Base-by-base conservation (phyloP, 2,329 filamentous ascomycete genomes). In the Colletotrichum trifolii region DNA sequence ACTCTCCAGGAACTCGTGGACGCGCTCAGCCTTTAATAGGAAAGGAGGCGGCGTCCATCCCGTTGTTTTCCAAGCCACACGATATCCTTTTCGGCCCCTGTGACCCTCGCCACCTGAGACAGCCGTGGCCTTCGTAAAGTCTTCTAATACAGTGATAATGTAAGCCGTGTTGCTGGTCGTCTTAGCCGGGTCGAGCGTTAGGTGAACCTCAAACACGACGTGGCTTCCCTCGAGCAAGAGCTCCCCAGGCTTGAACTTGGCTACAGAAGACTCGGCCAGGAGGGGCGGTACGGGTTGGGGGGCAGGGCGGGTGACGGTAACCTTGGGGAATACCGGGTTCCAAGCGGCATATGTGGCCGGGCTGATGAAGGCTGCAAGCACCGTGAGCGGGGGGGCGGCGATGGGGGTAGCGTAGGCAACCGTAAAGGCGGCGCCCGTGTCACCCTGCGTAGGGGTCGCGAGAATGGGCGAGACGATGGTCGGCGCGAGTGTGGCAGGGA, bases 1-100 rank as follows among this genome's bases (percentile, higher is more conserved):
- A 25, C 43, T 59, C 54, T 69, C 60, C 38, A 79, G 69, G 61
- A 82, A 76, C 69, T 83, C 81, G 71, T 83, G 81, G 12, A 81
- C 76, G 50, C 79, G 72, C 73, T 83, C 79, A 5, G 71, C 71
- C 12, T 72, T 70, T 43, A 81, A 68, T 59, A 79, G 69, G 70
- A 78, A 73, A 10, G 62, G 60, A 1, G 74, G 71, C 48, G 69
- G n/a, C 75, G 75, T 6, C 54, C 65, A 58, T n/a, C 55, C 55
- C 36, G 55, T 58, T n/a, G 69, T 68, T 66, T 73, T 75, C 81
- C 80, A 82, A 10, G 74, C 76, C 15, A 83, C 72, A 36, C 78
- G 72, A 69, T 76, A 77, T 6, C 80, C 80, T 43, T 69, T 72
- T 38, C 68, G 67, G 11, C 71, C 69, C 25, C 71, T 70, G 62